Evolutionary conservation across 2,329 filamentous ascomycete species (phyloP).

Genomic region (Arthrinium phaeospermum): DNA sequence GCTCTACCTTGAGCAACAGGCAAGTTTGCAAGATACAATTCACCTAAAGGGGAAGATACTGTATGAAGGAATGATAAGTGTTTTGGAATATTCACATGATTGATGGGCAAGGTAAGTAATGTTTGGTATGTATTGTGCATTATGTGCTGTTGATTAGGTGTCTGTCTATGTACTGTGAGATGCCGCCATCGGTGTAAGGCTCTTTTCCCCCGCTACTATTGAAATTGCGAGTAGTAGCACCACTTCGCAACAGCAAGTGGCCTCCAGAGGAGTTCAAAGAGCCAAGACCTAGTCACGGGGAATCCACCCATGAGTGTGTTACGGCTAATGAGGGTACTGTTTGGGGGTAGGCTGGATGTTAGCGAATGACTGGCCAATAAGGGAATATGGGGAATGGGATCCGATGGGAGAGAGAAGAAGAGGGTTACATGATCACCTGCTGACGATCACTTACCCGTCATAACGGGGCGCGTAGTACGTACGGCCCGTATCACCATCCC

Average conservation of each 20-base stretch:
- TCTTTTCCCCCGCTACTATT: no score
- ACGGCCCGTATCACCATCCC: neutral
- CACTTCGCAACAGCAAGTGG: neutral
- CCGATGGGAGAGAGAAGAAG: neutral
- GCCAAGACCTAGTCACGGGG: neutral
- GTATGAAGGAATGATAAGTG: no score
- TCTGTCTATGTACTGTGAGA: no score
- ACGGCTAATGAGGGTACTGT: neutral
- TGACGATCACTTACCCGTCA: neutral
- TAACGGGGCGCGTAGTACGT: neutral
- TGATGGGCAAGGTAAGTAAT: no score
- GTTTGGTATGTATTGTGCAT: no score
- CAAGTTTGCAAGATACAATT: no score
- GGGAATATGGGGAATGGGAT: neutral
- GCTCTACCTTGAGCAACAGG: no score
- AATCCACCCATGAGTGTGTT: neutral
- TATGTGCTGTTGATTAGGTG: no score
- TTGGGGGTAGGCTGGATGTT: neutral
- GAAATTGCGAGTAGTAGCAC: neutral
- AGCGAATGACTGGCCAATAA: neutral
- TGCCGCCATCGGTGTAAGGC: no score
- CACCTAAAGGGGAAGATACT: no score
- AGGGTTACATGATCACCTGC: neutral
- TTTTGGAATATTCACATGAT: no score
- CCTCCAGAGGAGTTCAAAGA: neutral